Conservation (phyloP, 2,329 filamentous ascomycete genomes). For the Nothophoma quercina region DNA sequence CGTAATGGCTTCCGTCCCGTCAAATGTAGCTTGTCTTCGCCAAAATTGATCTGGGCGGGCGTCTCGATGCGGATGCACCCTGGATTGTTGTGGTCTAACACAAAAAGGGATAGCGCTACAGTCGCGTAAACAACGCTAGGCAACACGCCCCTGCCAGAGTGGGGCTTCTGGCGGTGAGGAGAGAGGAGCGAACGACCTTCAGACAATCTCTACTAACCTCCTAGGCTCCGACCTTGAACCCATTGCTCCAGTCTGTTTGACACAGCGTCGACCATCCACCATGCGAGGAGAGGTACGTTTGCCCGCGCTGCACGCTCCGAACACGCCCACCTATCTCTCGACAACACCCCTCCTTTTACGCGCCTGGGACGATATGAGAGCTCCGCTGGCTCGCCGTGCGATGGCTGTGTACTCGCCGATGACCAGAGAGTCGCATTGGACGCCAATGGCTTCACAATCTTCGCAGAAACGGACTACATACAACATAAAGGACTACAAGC, state of each 20-base stretch:
- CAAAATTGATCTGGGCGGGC: background rate
- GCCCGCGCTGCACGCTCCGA: conserved; percentile 19
- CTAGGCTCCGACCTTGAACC: conserved; percentile 23
- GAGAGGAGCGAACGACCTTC: conserved; percentile 16
- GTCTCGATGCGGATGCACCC: conserved; percentile 4
- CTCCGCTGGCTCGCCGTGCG: conserved; percentile 9
- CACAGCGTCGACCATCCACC: conserved; percentile 42
- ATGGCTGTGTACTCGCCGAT: conserved; percentile 4
- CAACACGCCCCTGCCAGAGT: conserved; percentile 9
- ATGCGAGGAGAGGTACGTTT: conserved; percentile 53
- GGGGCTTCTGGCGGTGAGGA: conserved; percentile 20
- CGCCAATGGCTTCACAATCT: background rate
- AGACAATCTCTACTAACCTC: conserved; percentile 25
- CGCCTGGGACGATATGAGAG: conserved; percentile 17
- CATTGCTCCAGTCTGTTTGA: conserved; percentile 45
- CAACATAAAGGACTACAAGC: conserved; percentile 7
- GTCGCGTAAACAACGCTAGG: conserved; percentile 21
- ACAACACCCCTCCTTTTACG: conserved; percentile 16
- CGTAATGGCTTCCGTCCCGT: background rate
- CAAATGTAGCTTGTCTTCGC: background rate
- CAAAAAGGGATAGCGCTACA: conserved; percentile 6
- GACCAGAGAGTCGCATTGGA: conserved; percentile 9
- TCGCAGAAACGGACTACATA: background rate
- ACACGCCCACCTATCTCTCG: conserved; percentile 32
- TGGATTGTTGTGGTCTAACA: conserved; percentile 6